Conservation (phyloP, 2,329 filamentous ascomycete genomes). For the Claviceps sp. region DNA sequence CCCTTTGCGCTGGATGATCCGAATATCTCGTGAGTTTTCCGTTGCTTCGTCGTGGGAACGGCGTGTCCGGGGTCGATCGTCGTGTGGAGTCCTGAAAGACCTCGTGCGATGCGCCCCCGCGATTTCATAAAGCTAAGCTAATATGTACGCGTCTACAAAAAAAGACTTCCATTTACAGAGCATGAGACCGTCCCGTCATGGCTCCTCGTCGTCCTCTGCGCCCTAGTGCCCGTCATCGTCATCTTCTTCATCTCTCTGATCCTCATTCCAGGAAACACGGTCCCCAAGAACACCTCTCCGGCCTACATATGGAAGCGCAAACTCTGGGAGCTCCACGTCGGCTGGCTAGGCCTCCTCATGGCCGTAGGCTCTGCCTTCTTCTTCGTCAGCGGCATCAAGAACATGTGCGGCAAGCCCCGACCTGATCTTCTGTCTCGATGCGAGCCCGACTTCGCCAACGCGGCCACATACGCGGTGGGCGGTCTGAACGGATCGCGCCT, state of each 20-base stretch:
- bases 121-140: background rate
- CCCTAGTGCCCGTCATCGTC: slow-evolving; percentile 51
- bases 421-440: slow-evolving; percentile 77
- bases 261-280: slow-evolving; percentile 60
- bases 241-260: slow-evolving; percentile 55
- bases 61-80: background rate
- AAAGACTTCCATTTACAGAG: slow-evolving; percentile 54
- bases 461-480: slow-evolving; percentile 48
- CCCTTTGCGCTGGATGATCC: slow-evolving; percentile 61
- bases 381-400: slow-evolving; percentile 79
- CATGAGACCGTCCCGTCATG: slow-evolving; percentile 59
- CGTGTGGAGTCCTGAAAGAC: background rate
- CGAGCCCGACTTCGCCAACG: slow-evolving; percentile 54
- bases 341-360: slow-evolving; percentile 69
- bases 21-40: slow-evolving; percentile 50
- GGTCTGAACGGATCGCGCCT: slow-evolving; percentile 52
- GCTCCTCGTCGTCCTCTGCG: slow-evolving; percentile 49
- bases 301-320: slow-evolving; percentile 64
- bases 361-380: slow-evolving; percentile 61
- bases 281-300: slow-evolving; percentile 47
- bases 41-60: background rate
- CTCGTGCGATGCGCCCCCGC: background rate
- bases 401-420: slow-evolving; percentile 53
- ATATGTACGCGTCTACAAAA: background rate
- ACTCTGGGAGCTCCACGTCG: slow-evolving; percentile 80